Percentiles rank a stretch among this genome's conserved stretches.
phyloP scores from a whole-genome alignment of 257 asterid genomes.

The Nicotiana otophora region DNA sequence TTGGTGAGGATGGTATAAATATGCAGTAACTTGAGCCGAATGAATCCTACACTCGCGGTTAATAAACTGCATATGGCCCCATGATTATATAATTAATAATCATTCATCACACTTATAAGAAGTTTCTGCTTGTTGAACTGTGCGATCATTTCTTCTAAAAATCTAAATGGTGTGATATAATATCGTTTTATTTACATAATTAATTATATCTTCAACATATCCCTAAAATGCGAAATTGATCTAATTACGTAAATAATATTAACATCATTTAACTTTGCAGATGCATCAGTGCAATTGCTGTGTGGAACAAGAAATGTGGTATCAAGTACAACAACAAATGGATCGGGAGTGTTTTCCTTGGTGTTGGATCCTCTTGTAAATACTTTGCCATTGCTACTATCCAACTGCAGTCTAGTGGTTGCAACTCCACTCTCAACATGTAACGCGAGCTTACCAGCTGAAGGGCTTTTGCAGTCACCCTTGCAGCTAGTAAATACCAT shows the following conservation, averaged over 20 bases:
- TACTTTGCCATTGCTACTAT: slow-evolving; percentile 4
- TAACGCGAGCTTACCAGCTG: slow-evolving; percentile 23
- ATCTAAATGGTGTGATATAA: neutral
- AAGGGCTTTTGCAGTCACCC: slow-evolving; percentile 9
- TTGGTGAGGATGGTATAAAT: neutral
- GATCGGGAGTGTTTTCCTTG: slow-evolving; percentile 11
- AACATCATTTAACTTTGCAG: neutral
- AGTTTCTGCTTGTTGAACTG: too few species aligned
- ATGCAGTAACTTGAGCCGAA: neutral
- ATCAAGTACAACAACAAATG: slow-evolving; percentile 23
- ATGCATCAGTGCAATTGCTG: slow-evolving; percentile 29
- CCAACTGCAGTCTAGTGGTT: slow-evolving; percentile 26
- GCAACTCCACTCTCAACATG: slow-evolving; percentile 33
- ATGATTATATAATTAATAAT: neutral
- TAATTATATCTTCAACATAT: neutral
- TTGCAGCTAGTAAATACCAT: neutral
- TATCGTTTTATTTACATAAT: too few species aligned
- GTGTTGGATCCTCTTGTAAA: slow-evolving; percentile 10
- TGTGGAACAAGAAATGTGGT: slow-evolving; percentile 28
- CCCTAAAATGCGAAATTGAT: too few species aligned
- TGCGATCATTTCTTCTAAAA: neutral
- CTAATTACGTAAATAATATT: too few species aligned
- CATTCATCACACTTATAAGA: neutral
- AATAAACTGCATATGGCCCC: neutral
- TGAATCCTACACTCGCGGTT: neutral